Conservation (phyloP, 495 filamentous ascomycete genomes). For the Penicillium crystallinum region DNA sequence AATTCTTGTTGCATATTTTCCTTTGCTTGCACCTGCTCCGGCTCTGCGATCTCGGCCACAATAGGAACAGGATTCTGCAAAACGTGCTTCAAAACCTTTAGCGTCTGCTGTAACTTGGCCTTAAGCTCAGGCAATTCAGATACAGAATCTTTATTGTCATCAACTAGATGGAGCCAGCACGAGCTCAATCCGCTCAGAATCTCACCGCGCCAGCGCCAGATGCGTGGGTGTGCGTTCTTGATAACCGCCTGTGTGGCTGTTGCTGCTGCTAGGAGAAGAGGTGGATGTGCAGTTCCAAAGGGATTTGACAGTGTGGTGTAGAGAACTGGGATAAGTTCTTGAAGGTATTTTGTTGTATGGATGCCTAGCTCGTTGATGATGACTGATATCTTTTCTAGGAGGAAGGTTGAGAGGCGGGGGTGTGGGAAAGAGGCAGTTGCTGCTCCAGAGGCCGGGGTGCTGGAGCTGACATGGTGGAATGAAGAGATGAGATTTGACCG, state of each 20-base stretch:
- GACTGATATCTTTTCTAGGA: constrained; percentile 51
- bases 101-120: constrained; percentile 41
- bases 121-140: constrained; percentile 30
- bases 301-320: constrained; percentile 62
- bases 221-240: constrained; percentile 67
- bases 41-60: constrained; percentile 7
- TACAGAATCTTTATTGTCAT: constrained; percentile 29
- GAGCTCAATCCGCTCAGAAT: constrained; percentile 57
- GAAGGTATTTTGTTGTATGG: constrained; percentile 66
- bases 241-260: constrained; percentile 54
- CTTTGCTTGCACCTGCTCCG: constrained; percentile 19
- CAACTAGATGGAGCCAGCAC: constrained; percentile 60
- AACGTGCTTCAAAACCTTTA: constrained; percentile 33
- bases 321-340: constrained; percentile 65
- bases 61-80: constrained; percentile 24
- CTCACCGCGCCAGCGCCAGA: constrained; percentile 62
- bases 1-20: constrained; percentile 29
- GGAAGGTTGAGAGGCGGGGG: constrained; percentile 42
- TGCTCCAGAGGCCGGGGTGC: constrained; percentile 34
- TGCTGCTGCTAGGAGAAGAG: constrained; percentile 50
- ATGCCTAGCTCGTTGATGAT: constrained; percentile 61
- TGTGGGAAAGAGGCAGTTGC: constrained; percentile 47
- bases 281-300: constrained; percentile 55
- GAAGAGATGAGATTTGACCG: constrained; percentile 41
- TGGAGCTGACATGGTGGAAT: constrained; percentile 47